Conservation (phyloP, 1,284 basidiomycete species). For the Trichosporon coremiiforme region DNA sequence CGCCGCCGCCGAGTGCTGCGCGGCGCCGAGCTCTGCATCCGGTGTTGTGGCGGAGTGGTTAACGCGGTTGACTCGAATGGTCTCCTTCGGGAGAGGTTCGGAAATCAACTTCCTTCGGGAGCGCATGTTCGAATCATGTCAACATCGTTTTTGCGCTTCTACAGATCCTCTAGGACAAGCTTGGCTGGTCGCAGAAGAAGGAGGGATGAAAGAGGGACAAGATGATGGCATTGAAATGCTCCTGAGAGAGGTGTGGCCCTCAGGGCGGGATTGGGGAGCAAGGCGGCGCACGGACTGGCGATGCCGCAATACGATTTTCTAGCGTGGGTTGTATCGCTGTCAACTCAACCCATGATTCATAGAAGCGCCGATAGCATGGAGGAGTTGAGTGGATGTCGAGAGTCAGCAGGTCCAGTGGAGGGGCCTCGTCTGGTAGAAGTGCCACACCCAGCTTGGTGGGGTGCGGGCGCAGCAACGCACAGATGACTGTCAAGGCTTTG, state of each 20-base stretch:
- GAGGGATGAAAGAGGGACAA: neutral
- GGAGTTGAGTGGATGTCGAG: neutral
- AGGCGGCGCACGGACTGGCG: too few species aligned
- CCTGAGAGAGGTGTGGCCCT: too few species aligned
- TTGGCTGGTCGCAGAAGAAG: neutral
- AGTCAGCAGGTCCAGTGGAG: neutral
- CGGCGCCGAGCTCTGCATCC: neutral
- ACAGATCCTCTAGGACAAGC: neutral
- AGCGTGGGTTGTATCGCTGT: too few species aligned
- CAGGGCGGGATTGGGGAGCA: neutral
- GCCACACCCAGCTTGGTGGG: neutral
- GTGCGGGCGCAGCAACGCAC: neutral
- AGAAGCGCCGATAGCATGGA: too few species aligned
- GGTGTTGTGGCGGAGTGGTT: neutral
- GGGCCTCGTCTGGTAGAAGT: neutral
- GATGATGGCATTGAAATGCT: neutral
- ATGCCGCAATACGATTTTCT: too few species aligned
- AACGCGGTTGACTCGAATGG: conserved; percentile 13
- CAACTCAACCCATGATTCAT: too few species aligned
- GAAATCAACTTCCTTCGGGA: conserved; percentile 11
- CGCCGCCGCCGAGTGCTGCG: neutral
- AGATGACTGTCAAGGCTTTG: neutral
- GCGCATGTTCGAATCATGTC: conserved; percentile 14
- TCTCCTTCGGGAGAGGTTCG: neutral
- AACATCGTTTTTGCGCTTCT: neutral